These are phyloP conservation scores for Thecaphora frezii DNA, from an alignment of 1,284 basidiomycete species.

Conservation along the genomic window DNA sequence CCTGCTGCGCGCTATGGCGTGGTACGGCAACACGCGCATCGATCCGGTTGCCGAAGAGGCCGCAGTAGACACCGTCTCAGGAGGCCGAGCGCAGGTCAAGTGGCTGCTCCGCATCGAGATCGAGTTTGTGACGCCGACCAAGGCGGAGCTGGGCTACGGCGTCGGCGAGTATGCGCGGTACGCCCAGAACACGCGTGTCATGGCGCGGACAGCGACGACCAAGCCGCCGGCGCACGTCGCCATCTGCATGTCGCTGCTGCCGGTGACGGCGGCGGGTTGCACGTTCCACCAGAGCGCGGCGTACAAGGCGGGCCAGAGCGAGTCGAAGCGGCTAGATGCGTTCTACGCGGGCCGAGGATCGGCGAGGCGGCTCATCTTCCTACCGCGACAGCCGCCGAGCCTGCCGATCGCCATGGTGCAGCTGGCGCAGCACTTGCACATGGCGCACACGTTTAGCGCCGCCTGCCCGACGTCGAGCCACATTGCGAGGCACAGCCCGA, in stretches of 20 bases:
- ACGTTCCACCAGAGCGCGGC: slow-evolving; percentile 23
- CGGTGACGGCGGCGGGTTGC: slow-evolving; percentile 5
- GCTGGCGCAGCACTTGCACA: slow-evolving; percentile 41
- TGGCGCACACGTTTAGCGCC: slow-evolving; percentile 38
- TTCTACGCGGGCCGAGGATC: slow-evolving; percentile 36
- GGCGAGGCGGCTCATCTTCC: slow-evolving; percentile 27
- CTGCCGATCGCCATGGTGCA: slow-evolving; percentile 33
- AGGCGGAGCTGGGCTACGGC: slow-evolving; percentile 15
- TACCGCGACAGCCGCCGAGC: slow-evolving; percentile 28
- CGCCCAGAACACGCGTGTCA: slow-evolving; percentile 10
- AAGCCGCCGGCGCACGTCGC: slow-evolving; percentile 37
- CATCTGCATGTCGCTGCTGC: slow-evolving; percentile 37
- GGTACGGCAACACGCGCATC: slow-evolving; percentile 46
- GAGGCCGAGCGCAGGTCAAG: slow-evolving; percentile 5
- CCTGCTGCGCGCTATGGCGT: slow-evolving; percentile 41
- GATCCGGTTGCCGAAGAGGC: slow-evolving; percentile 37
- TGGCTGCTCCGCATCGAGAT: slow-evolving; percentile 29
- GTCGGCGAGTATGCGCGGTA: slow-evolving; percentile 18
- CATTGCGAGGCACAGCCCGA: slow-evolving; percentile 37
- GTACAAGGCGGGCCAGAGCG: slow-evolving; percentile 21
- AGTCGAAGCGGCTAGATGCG: slow-evolving; percentile 35
- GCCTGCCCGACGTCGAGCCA: slow-evolving; percentile 38
- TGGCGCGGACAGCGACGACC: not conserved
- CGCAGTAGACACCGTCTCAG: slow-evolving; percentile 10
- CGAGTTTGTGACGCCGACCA: slow-evolving; percentile 43